Evolutionary conservation across 169 alveolate genomes (phyloP).

Genomic region (Cystoisospora suis): DNA sequence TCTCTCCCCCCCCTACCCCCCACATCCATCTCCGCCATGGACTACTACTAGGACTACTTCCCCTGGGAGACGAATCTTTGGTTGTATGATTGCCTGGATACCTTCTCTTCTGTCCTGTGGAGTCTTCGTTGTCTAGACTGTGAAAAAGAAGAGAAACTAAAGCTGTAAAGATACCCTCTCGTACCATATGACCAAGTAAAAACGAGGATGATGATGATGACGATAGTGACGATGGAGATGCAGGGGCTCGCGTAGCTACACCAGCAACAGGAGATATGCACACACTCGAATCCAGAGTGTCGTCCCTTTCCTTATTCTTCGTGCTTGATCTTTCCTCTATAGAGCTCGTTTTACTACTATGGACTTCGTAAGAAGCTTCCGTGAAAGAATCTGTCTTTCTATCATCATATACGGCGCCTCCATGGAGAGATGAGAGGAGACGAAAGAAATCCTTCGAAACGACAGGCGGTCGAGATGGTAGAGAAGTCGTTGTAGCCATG

Average conservation of each 20-base stretch:
- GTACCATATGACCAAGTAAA: neutral
- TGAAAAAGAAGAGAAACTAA: neutral
- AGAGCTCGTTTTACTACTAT: too few relatives aligned
- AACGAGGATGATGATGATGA: neutral
- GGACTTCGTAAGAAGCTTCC: too few relatives aligned
- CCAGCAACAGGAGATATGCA: neutral
- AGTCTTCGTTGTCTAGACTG: neutral
- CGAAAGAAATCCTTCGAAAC: too few relatives aligned
- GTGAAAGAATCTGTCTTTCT: too few relatives aligned
- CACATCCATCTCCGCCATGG: slow-evolving; percentile 26
- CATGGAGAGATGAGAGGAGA: too few relatives aligned
- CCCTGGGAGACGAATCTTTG: neutral
- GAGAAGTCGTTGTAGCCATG: neutral
- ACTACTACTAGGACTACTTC: neutral
- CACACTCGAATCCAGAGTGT: too few relatives aligned
- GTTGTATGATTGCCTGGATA: too few relatives aligned
- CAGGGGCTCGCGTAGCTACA: neutral
- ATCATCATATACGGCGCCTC: too few relatives aligned
- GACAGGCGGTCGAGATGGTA: neutral
- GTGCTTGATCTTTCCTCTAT: too few relatives aligned
- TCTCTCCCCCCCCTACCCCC: neutral
- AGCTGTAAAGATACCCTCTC: neutral
- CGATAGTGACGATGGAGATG: neutral
- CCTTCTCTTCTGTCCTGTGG: too few relatives aligned
- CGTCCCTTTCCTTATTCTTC: too few relatives aligned